Evolutionary conservation across 2,329 filamentous ascomycete species (phyloP).

Genomic region (Pyricularia grisea): DNA sequence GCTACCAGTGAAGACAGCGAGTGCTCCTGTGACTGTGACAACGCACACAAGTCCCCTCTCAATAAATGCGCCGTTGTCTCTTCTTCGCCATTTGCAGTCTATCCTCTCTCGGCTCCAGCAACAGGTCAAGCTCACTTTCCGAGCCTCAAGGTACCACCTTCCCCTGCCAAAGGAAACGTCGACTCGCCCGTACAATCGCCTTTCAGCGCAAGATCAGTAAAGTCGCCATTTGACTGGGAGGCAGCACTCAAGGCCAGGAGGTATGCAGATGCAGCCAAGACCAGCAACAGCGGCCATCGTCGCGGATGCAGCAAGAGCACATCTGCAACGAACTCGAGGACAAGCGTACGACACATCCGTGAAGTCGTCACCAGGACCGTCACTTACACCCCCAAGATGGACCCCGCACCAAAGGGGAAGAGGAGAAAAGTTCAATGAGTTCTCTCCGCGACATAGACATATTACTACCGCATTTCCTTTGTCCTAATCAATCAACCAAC

Average conservation of each 20-base stretch:
- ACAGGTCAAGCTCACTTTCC: slow-evolving; percentile 51
- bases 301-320: slow-evolving; percentile 21
- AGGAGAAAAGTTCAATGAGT: slow-evolving; percentile 60
- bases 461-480: neutral
- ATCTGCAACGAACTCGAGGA: slow-evolving; percentile 46
- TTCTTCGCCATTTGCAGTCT: slow-evolving; percentile 39
- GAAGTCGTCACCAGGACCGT: slow-evolving; percentile 93
- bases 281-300: slow-evolving; percentile 11
- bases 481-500: neutral
- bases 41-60: slow-evolving; percentile 37
- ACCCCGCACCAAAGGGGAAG: slow-evolving; percentile 87
- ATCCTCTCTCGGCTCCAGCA: slow-evolving; percentile 50
- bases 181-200: slow-evolving; percentile 70
- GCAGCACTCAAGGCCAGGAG: slow-evolving; percentile 55
- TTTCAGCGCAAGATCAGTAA: slow-evolving; percentile 55
- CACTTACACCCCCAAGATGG: slow-evolving; percentile 79
- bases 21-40: slow-evolving; percentile 47
- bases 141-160: slow-evolving; percentile 68
- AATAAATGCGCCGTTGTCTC: slow-evolving; percentile 28
- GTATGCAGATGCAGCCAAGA: slow-evolving; percentile 46
- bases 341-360: slow-evolving; percentile 61
- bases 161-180: slow-evolving; percentile 55
- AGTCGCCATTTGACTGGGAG: slow-evolving; percentile 74
- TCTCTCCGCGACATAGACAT: neutral
- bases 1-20: slow-evolving; percentile 46